Conservation (phyloP, 2,329 filamentous ascomycete species). For the Aspergillus clavatus region DNA sequence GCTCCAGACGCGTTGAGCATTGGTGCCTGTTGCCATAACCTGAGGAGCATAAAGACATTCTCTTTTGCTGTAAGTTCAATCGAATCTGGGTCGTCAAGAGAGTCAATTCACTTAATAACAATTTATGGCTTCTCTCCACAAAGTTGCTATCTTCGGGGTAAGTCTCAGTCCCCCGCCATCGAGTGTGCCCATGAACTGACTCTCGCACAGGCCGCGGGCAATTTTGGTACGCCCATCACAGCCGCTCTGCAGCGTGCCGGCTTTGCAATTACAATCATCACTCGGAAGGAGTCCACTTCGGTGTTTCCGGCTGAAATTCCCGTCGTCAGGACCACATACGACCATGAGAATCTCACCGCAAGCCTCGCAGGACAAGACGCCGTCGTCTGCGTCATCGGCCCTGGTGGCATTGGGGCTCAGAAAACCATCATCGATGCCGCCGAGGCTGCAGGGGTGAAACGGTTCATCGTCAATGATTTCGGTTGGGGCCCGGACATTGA, state of each 20-base stretch:
- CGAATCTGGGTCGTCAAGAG: too few relatives aligned
- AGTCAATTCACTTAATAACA: too few relatives aligned
- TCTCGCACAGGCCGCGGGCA: slow-evolving; percentile 5
- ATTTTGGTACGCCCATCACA: slow-evolving; percentile 8
- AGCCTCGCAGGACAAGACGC: slow-evolving; percentile 54
- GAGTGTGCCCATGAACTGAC: background rate
- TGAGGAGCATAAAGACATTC: too few relatives aligned
- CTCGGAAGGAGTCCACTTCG: slow-evolving; percentile 2
- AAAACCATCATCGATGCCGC: slow-evolving; percentile 55
- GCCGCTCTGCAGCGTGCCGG: slow-evolving; percentile 2
- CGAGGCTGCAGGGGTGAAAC: slow-evolving; percentile 54
- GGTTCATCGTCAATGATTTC: slow-evolving; percentile 60
- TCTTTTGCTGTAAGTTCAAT: too few relatives aligned
- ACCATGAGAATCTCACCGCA: slow-evolving; percentile 38
- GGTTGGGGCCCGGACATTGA: slow-evolving; percentile 1
- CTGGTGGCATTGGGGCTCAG: slow-evolving; percentile 42
- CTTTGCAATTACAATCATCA: slow-evolving; percentile 6
- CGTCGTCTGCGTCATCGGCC: slow-evolving; percentile 48
- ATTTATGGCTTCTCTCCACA: background rate
- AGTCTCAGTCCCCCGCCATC: background rate
- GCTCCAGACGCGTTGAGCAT: too few relatives aligned
- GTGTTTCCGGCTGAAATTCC: slow-evolving; percentile 1
- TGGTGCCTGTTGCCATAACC: too few relatives aligned
- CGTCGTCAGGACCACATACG: slow-evolving; percentile 7
- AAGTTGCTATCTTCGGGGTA: slow-evolving; percentile 9